Conservation (phyloP, 176 grass and related monocot species). For the Carex parvula region DNA sequence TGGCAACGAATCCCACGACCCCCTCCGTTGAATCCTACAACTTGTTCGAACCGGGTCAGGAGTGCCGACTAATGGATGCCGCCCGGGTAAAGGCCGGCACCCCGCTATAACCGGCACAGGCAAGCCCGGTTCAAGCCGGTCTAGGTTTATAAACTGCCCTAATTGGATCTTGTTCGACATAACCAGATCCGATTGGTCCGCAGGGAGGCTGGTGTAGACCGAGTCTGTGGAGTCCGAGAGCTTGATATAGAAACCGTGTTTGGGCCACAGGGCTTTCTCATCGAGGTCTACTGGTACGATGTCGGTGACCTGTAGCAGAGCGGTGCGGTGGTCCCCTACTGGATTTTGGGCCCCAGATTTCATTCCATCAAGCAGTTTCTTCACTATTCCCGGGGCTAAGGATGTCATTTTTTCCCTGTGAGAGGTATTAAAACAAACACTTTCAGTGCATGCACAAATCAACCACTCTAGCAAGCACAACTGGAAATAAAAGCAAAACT, state of each 20-base stretch:
- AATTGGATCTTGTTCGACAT: constrained; percentile 89
- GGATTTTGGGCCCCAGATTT: constrained; percentile 46
- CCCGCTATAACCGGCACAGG: constrained; percentile 73
- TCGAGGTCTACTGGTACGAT: constrained; percentile 87
- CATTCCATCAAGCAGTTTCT: constrained; percentile 79
- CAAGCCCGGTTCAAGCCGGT: constrained; percentile 61
- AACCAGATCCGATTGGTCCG: constrained; percentile 72
- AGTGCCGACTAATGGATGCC: constrained; percentile 67
- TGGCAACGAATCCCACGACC: constrained; percentile 48
- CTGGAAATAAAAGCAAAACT: neutral
- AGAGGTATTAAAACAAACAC: neutral
- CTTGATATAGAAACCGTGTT: constrained; percentile 91
- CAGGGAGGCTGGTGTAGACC: constrained; percentile 74
- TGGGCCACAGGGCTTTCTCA: constrained; percentile 78
- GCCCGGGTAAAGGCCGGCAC: constrained; percentile 47
- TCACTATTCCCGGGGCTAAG: constrained; percentile 58
- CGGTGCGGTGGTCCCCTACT: constrained; percentile 62
- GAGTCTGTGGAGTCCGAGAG: constrained; percentile 75
- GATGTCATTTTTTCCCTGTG: constrained; percentile 41
- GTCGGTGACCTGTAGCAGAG: constrained; percentile 79
- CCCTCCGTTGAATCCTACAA: constrained; percentile 38
- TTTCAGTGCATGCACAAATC: neutral
- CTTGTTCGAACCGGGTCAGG: constrained; percentile 45
- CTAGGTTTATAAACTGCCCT: constrained; percentile 75
- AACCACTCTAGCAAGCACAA: neutral